Conservation (phyloP, 2,329 filamentous ascomycete genomes). For the Xylariaceae sp. region DNA sequence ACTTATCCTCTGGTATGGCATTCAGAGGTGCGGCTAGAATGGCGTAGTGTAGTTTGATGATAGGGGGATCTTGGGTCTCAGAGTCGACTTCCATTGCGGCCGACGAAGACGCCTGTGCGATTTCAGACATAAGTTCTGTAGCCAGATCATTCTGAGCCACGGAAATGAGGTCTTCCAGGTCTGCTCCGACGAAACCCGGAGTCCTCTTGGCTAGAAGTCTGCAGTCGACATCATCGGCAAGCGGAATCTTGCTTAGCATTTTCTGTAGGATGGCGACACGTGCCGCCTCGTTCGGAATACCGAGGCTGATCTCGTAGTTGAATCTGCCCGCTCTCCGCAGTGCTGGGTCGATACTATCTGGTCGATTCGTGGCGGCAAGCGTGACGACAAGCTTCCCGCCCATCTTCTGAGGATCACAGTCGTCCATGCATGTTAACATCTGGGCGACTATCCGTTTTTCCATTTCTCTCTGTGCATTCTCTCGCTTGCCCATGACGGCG, state of each 20-base stretch:
- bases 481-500: slow-evolving; percentile 79
- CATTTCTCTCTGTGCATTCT: slow-evolving; percentile 80
- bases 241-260: slow-evolving; percentile 58
- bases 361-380: slow-evolving; percentile 82
- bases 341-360: slow-evolving; percentile 78
- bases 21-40: slow-evolving; percentile 21
- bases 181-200: slow-evolving; percentile 87
- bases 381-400: slow-evolving; percentile 75
- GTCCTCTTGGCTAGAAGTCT: slow-evolving; percentile 71
- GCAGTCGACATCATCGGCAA: slow-evolving; percentile 69
- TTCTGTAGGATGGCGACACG: slow-evolving; percentile 73
- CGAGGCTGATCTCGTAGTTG: slow-evolving; percentile 78
- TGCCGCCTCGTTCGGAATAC: slow-evolving; percentile 73
- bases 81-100: slow-evolving; percentile 24
- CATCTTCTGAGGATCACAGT: slow-evolving; percentile 64
- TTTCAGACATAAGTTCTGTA: slow-evolving; percentile 28
- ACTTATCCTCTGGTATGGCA: slow-evolving; percentile 21
- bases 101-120: slow-evolving; percentile 22
- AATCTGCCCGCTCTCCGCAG: slow-evolving; percentile 71
- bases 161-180: slow-evolving; percentile 63
- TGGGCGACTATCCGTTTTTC: slow-evolving; percentile 82
- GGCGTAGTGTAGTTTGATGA: slow-evolving; percentile 20
- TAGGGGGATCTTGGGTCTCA: slow-evolving; percentile 9
- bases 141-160: slow-evolving; percentile 37
- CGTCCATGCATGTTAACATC: slow-evolving; percentile 80